Conservation (phyloP, 2,329 filamentous ascomycete species). For the Monilinia fructicola region DNA sequence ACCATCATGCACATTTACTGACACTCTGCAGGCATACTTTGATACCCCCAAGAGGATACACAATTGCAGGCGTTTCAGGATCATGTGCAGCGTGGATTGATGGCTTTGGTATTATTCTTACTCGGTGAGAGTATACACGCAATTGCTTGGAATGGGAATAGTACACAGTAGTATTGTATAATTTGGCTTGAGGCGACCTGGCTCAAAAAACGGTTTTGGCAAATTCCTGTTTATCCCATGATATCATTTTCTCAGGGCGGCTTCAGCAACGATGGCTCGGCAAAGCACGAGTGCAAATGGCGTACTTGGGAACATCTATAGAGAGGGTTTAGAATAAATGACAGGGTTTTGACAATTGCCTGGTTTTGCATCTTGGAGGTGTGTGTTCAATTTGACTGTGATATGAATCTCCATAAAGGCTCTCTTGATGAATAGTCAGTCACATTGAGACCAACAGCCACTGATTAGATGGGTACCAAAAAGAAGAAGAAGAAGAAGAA, state of each 20-base stretch:
- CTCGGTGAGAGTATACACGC: constrained; percentile 47
- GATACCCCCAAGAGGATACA: constrained; percentile 86
- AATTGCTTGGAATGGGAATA: neutral
- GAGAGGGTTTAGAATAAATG: constrained; percentile 22
- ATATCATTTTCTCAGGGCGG: constrained; percentile 12
- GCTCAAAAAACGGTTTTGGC: constrained; percentile 1
- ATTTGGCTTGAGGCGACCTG: constrained; percentile 13
- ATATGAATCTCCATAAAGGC: neutral
- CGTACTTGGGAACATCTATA: constrained; percentile 16
- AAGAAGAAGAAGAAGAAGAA: neutral
- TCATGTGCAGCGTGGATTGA: constrained; percentile 80
- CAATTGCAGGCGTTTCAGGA: constrained; percentile 82
- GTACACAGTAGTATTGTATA: constrained; percentile 23
- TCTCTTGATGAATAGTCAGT: neutral
- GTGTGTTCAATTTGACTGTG: neutral
- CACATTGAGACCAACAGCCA: too few relatives aligned
- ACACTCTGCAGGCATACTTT: constrained; percentile 67
- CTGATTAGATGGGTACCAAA: too few relatives aligned
- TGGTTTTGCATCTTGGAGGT: neutral
- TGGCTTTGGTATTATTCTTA: constrained; percentile 79
- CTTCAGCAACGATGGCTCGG: constrained; percentile 15
- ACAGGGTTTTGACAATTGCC: neutral
- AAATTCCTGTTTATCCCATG: constrained; percentile 7
- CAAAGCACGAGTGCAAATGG: constrained; percentile 14
- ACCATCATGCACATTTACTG: neutral